Conservation (phyloP, 345 rosid genomes). For the Excoecaria cochinchinensis region DNA sequence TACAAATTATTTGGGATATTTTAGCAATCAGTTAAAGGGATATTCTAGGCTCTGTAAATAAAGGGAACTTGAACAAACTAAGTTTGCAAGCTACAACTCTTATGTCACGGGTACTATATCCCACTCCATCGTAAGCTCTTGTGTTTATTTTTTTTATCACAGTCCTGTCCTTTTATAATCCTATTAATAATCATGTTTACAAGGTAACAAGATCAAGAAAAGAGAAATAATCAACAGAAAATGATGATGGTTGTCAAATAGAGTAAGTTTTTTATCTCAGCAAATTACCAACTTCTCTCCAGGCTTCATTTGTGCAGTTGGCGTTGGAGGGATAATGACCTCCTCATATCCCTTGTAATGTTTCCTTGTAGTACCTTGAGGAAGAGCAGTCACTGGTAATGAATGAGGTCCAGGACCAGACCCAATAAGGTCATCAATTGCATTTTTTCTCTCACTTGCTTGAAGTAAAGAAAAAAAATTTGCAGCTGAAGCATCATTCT, state of each 20-base stretch:
- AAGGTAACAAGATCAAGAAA: not conserved
- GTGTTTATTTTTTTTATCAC: not conserved
- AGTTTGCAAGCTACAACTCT: not conserved
- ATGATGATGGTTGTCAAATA: not conserved
- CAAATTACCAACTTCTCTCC: slow-evolving; percentile 89
- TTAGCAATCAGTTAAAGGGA: not conserved
- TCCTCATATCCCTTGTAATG: slow-evolving; percentile 91
- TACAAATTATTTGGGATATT: not conserved
- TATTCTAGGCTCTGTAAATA: not conserved
- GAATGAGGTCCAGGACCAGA: slow-evolving; percentile 57
- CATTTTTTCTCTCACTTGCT: slow-evolving; percentile 79
- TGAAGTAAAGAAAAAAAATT: slow-evolving; percentile 86
- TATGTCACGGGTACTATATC: not conserved
- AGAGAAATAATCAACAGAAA: not conserved
- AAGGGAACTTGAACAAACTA: not conserved
- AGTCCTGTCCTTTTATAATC: not conserved
- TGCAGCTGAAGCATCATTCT: slow-evolving; percentile 55
- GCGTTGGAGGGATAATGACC: slow-evolving; percentile 84
- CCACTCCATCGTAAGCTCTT: not conserved
- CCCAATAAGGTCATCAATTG: slow-evolving; percentile 66
- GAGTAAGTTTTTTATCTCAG: not conserved
- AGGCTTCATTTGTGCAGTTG: slow-evolving; percentile 85
- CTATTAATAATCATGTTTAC: not conserved
- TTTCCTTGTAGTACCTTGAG: slow-evolving; percentile 87
- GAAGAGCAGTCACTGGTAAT: slow-evolving; percentile 68